Percentiles rank a stretch among this genome's conserved stretches.
These are phyloP conservation scores for Citrullus mucosospermus DNA, from an alignment of 306 rosid species.

Conservation along the genomic window DNA sequence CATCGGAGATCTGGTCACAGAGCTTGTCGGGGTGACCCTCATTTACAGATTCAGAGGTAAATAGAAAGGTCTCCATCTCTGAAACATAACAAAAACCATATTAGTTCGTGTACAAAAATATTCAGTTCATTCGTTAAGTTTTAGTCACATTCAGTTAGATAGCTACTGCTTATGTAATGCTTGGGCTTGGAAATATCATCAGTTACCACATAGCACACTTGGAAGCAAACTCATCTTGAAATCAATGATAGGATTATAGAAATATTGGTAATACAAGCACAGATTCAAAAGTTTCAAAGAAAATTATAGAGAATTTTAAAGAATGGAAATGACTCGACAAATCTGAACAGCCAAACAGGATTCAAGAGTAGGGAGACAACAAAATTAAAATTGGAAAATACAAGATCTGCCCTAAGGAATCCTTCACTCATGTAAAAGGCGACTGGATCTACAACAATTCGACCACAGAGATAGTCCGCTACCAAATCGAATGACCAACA, in stretches of 20 bases:
- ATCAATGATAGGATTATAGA: background rate
- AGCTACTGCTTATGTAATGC: background rate
- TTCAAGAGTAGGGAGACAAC: background rate
- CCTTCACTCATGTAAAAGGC: background rate
- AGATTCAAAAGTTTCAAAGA: background rate
- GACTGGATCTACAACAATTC: background rate
- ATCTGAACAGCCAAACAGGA: background rate
- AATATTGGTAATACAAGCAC: background rate
- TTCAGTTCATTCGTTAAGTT: background rate
- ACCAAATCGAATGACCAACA: background rate
- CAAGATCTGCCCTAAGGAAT: background rate
- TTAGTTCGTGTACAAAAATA: conserved; percentile 5
- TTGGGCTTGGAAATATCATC: background rate
- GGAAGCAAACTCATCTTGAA: background rate
- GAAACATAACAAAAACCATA: conserved; percentile 33
- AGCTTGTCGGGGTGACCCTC: conserved; percentile 99
- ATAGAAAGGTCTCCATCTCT: conserved; percentile 87
- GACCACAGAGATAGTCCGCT: background rate
- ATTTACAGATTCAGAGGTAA: conserved; percentile 89
- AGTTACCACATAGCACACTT: background rate
- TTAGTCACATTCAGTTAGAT: background rate
- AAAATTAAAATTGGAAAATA: background rate
- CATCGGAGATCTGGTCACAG: conserved; percentile 99
- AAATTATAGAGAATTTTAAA: background rate
- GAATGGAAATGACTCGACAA: background rate